phyloP scores from a whole-genome alignment of 139 green algal genomes.

The Spirogloea muscicola region DNA sequence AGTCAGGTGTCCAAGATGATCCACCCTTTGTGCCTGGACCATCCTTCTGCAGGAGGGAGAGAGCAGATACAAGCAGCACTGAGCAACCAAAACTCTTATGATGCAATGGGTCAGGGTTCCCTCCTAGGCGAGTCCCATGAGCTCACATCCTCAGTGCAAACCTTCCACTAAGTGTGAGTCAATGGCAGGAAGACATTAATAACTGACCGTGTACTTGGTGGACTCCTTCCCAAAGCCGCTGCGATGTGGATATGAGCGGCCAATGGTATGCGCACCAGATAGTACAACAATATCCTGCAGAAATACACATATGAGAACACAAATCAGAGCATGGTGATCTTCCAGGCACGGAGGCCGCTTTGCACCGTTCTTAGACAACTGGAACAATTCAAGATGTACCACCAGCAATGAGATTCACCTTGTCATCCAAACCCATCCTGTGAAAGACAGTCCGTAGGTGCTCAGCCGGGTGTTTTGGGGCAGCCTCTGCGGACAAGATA shows the following conservation, averaged over 20 bases:
- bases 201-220: conserved; percentile 47
- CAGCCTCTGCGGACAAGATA: conserved; percentile 17
- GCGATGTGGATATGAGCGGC: conserved; percentile 53
- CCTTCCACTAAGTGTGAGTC: too few relatives aligned
- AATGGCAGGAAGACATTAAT: too few relatives aligned
- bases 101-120: too few relatives aligned
- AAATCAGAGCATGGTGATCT: too few relatives aligned
- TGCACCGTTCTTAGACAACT: too few relatives aligned
- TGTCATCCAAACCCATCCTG: conserved; percentile 77
- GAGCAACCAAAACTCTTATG: not conserved
- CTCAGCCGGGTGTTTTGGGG: conserved; percentile 27
- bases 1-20: conserved; percentile 80
- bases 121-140: too few relatives aligned
- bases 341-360: too few relatives aligned
- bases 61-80: not conserved
- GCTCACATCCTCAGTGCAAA: too few relatives aligned
- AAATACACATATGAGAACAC: not conserved
- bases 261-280: conserved; percentile 63
- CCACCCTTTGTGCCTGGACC: conserved; percentile 73
- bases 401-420: conserved; percentile 43
- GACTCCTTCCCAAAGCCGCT: conserved; percentile 59
- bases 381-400: too few relatives aligned
- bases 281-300: conserved; percentile 47
- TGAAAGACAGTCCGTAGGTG: conserved; percentile 69
- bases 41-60: conserved; percentile 53